Evolutionary conservation across 352 stramenopile species (phyloP).

Genomic region (Peronospora tabacina): DNA sequence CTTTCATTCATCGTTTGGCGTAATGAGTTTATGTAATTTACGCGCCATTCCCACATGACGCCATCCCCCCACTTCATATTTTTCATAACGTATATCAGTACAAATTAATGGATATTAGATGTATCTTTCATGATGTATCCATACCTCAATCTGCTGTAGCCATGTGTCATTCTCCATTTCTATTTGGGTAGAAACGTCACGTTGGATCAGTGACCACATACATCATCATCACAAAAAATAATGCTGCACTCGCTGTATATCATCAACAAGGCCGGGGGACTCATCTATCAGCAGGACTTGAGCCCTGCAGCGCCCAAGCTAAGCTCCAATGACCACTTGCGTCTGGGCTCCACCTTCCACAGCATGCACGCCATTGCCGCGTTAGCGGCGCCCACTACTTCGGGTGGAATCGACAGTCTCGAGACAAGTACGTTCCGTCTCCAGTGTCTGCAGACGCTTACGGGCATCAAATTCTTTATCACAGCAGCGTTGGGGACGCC

Average conservation of each 20-base stretch:
- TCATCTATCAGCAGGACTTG: conserved; percentile 91
- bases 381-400: conserved; percentile 71
- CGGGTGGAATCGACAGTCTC: conserved; percentile 86
- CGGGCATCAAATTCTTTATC: conserved; percentile 91
- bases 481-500: conserved; percentile 81
- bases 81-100: too few species aligned
- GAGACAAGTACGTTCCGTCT: conserved; percentile 89
- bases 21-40: too few species aligned
- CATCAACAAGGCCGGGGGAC: conserved; percentile 90
- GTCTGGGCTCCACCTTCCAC: conserved; percentile 92
- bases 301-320: conserved; percentile 77
- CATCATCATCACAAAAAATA: background rate
- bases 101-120: too few species aligned
- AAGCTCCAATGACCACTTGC: conserved; percentile 88
- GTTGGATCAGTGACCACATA: too few species aligned
- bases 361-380: conserved; percentile 90
- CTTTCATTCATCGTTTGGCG: too few species aligned
- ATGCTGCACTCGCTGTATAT: conserved; percentile 92
- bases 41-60: too few species aligned
- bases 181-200: background rate
- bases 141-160: background rate
- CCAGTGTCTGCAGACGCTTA: conserved; percentile 90
- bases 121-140: background rate
- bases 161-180: background rate
- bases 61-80: too few species aligned